phyloP scores from a whole-genome alignment of 805 yeast species.

The Blastobotrys robertii region DNA sequence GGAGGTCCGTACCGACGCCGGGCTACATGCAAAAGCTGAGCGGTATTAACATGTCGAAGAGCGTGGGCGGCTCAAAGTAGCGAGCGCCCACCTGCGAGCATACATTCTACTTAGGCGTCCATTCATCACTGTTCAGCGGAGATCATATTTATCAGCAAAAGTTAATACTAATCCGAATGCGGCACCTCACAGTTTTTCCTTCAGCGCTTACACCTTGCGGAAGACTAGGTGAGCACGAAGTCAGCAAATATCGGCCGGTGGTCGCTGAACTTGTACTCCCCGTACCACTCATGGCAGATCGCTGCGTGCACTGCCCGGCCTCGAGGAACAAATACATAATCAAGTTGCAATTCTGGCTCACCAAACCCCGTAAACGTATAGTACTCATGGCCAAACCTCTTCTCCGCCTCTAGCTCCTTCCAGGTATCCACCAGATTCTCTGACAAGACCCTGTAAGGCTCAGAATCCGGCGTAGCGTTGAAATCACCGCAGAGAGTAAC shows the following conservation, averaged over 20 bases:
- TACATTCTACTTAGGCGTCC: too few species aligned
- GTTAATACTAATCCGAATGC: too few species aligned
- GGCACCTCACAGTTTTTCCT: too few species aligned
- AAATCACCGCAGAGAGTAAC: conserved; percentile 46
- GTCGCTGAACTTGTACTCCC: conserved; percentile 1
- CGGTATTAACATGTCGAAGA: conserved; percentile 26
- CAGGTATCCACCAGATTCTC: conserved; percentile 28
- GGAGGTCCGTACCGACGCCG: conserved; percentile 31
- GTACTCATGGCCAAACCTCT: conserved; percentile 3
- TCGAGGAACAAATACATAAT: conserved; percentile 3
- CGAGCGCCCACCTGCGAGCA: too few species aligned
- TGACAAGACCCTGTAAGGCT: conserved; percentile 33
- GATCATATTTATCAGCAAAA: not conserved
- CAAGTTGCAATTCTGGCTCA: conserved; percentile 1
- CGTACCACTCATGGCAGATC: conserved; percentile 3
- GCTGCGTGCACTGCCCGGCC: not conserved
- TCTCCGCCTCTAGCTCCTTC: not conserved
- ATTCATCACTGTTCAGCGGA: too few species aligned
- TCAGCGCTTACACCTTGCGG: too few species aligned
- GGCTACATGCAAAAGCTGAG: conserved; percentile 31
- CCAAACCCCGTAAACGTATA: conserved; percentile 3
- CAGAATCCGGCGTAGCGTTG: conserved; percentile 39
- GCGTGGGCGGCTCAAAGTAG: conserved; percentile 15
- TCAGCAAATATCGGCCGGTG: conserved; percentile 5
- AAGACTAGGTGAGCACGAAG: not conserved